Evolutionary conservation across 1,284 basidiomycete genomes (phyloP).

Genomic region (Tausonia pullulans): DNA sequence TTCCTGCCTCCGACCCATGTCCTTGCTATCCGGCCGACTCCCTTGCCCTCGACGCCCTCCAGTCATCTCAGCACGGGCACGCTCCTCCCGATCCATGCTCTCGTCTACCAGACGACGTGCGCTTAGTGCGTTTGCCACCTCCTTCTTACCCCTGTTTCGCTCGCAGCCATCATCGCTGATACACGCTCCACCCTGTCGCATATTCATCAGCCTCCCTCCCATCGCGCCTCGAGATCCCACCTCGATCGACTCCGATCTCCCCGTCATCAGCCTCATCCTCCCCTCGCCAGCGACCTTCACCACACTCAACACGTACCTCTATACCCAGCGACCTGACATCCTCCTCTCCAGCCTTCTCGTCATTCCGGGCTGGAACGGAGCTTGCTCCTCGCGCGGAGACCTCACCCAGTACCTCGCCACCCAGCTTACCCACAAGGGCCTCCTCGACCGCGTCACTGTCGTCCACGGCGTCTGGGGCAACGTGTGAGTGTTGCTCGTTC

Average conservation of each 20-base stretch:
- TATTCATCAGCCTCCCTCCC: constrained; percentile 1
- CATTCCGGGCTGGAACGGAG: not conserved
- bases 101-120: constrained; percentile 18
- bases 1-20: constrained; percentile 17
- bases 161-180: no score
- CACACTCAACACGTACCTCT: constrained; percentile 21
- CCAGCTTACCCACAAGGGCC: not conserved
- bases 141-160: not conserved
- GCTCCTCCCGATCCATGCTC: constrained; percentile 18
- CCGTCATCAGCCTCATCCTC: constrained; percentile 20
- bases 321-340: constrained; percentile 19
- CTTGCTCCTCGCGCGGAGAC: not conserved
- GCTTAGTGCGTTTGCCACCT: constrained; percentile 13
- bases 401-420: constrained; percentile 4
- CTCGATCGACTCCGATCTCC: constrained; percentile 12
- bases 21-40: constrained; percentile 15
- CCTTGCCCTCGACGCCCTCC: not conserved
- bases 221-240: not conserved
- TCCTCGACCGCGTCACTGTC: constrained; percentile 12
- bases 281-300: constrained; percentile 20
- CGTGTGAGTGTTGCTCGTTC: not conserved
- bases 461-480: constrained; percentile 19
- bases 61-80: not conserved
- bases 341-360: constrained; percentile 19
- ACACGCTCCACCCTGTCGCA: no score